Conservation (phyloP, 2,329 filamentous ascomycete species). For the Epichloe typhina region DNA sequence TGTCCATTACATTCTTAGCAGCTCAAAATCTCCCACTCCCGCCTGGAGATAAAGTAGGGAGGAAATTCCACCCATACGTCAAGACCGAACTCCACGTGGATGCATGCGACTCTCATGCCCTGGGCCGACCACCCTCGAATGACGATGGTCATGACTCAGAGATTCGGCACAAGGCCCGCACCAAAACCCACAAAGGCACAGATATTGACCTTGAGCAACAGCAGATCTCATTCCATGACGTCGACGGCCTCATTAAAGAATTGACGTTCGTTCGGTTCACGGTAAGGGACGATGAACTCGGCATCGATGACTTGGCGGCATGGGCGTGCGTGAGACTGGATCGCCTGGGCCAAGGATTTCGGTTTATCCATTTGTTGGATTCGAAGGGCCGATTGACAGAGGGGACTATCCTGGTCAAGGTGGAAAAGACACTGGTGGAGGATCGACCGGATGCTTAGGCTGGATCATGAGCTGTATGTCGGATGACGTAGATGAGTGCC, state of each 20-base stretch:
- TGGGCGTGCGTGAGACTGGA: constrained; percentile 87
- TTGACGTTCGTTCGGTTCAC: constrained; percentile 71
- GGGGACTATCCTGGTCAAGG: constrained; percentile 60
- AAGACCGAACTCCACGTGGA: constrained; percentile 78
- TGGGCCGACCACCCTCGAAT: constrained; percentile 23
- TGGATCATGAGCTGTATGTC: not conserved
- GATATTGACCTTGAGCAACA: constrained; percentile 51
- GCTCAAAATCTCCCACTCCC: constrained; percentile 65
- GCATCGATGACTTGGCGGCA: constrained; percentile 63
- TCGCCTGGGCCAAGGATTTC: constrained; percentile 59
- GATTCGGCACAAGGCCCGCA: constrained; percentile 44
- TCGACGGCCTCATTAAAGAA: constrained; percentile 49
- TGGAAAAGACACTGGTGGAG: constrained; percentile 44
- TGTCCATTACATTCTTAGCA: constrained; percentile 62
- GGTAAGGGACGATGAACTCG: constrained; percentile 74
- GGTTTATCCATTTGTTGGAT: constrained; percentile 66
- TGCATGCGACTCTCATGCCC: constrained; percentile 34
- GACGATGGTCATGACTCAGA: constrained; percentile 25
- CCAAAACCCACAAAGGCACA: constrained; percentile 41
- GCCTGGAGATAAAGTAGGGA: constrained; percentile 31
- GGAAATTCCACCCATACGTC: constrained; percentile 64
- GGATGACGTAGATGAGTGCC: not conserved
- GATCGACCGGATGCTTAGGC: not conserved
- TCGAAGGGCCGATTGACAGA: constrained; percentile 49
- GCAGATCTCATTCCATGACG: constrained; percentile 40